Base-by-base conservation (phyloP, 495 filamentous ascomycete genomes). In the Neurospora sp. region DNA sequence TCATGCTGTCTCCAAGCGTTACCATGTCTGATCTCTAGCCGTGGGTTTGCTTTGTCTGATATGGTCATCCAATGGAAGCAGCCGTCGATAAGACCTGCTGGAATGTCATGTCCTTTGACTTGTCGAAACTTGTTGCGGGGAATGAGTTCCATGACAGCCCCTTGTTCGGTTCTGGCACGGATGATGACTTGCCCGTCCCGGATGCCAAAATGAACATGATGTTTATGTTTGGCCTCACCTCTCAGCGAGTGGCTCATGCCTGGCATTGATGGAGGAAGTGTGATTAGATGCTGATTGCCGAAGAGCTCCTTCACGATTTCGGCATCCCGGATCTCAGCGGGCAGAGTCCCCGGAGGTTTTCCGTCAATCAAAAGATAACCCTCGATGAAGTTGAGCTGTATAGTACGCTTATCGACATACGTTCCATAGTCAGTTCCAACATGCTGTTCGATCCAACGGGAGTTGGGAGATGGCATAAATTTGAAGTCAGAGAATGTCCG, bases 1-100 rank as follows among this genome's bases (percentile, higher is more conserved):
- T 27, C 53, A 6, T 65, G 53, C 53, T 4, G 53, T 47, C 68
- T 22, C 39, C 39, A 69, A 27, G 68, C 0, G 1, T 6, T 38
- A 1, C 68, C 68, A 70, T n/a, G 69, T n/a, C 31, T 70, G 4
- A 73, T 70, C 35, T 73, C 68, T 0, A 73, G 22, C 31, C 42
- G 39, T 7, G 53, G 53, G 2, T 65, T 35, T 37, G 31, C 1
- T 35, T 1, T 65, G 39, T 69, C 68, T 31, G 71, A 70, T 31
- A 70, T 9, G 0, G 39, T n/a, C 22, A 73, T 41, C 71, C 71
- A 73, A 16, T 73, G 68, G 8, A 70, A 39, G 68, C 68, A 73
- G 68, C 40, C 41, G 3, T 70, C 12, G 4, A 73, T 16, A 8
- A 73, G 71, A 20, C 35, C 5, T 4, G 69, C 41, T 3, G 71